Evolutionary conservation across 2,329 filamentous ascomycete species (phyloP).

Genomic region (Botrytis fabae): DNA sequence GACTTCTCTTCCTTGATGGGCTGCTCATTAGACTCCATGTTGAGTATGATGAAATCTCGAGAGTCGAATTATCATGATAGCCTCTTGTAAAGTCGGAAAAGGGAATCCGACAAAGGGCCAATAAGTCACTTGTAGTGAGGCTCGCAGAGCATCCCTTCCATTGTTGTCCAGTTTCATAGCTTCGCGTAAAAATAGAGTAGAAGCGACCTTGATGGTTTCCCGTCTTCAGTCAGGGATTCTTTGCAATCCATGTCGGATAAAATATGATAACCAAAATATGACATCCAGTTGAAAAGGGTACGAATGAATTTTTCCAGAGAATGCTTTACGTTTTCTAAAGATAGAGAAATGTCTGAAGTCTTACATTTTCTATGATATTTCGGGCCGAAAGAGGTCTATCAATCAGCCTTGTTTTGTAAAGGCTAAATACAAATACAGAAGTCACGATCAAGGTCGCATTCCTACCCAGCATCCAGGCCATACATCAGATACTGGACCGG

Average conservation of each 20-base stretch:
- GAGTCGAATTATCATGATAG: conserved; percentile 31
- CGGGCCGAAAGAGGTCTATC: conserved; percentile 19
- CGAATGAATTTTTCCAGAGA: neutral
- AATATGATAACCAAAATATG: conserved; percentile 26
- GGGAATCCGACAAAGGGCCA: neutral
- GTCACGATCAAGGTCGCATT: conserved; percentile 8
- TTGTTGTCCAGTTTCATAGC: conserved; percentile 3
- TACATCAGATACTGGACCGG: neutral
- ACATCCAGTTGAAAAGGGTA: neutral
- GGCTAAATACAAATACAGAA: conserved; percentile 23
- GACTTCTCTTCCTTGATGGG: conserved; percentile 28
- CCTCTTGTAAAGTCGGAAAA: conserved; percentile 10
- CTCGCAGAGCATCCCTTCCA: conserved; percentile 5
- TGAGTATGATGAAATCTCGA: conserved; percentile 35
- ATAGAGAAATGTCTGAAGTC: conserved; percentile 9
- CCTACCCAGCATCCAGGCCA: neutral
- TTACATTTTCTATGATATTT: conserved; percentile 18
- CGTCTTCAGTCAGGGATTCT: conserved; percentile 12
- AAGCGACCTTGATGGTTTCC: conserved; percentile 15
- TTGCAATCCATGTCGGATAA: conserved; percentile 23
- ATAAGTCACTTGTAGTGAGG: neutral
- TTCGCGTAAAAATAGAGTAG: conserved; percentile 14
- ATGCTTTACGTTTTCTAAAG: neutral
- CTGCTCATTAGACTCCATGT: conserved; percentile 38
- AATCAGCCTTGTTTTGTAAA: conserved; percentile 25